Percentiles rank a stretch among this genome's conserved stretches.
These are phyloP conservation scores for Thermomucor indicae-seudaticae DNA, from an alignment of 371 early-diverging fungal species.

Conservation along the genomic window DNA sequence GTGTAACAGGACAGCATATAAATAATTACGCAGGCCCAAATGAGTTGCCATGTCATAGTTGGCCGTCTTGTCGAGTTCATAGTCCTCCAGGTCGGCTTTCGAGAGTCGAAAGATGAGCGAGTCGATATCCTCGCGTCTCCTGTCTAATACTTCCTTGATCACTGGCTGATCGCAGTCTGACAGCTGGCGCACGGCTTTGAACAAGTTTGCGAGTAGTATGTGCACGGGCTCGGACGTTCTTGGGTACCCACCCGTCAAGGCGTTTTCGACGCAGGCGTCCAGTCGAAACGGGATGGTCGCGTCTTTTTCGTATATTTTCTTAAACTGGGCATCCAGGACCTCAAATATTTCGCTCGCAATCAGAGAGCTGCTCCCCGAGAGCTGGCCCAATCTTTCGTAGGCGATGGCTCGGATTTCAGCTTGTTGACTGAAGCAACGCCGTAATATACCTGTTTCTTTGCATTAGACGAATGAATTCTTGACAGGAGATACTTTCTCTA, in stretches of 20 bases:
- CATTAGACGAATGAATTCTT: background rate
- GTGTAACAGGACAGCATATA: constrained; percentile 37
- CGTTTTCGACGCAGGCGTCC: constrained; percentile 46
- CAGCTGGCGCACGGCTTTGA: constrained; percentile 18
- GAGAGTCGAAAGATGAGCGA: constrained; percentile 26
- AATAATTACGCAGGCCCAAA: constrained; percentile 47
- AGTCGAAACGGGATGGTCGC: constrained; percentile 24
- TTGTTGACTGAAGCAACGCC: constrained; percentile 59
- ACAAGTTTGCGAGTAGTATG: constrained; percentile 25
- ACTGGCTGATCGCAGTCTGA: constrained; percentile 1
- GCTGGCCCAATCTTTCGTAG: constrained; percentile 46
- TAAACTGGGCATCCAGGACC: constrained; percentile 28
- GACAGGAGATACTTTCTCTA: background rate
- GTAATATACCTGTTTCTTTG: constrained; percentile 36
- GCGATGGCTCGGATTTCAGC: constrained; percentile 43
- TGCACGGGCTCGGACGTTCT: constrained; percentile 36
- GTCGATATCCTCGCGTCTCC: constrained; percentile 7
- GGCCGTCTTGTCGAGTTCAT: constrained; percentile 50
- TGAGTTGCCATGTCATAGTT: constrained; percentile 48
- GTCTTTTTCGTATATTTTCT: constrained; percentile 28
- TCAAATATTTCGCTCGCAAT: constrained; percentile 48
- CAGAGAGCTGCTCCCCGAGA: constrained; percentile 26
- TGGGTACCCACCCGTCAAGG: constrained; percentile 30
- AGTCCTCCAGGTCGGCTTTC: constrained; percentile 48
- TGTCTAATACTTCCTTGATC: constrained; percentile 1